Conservation (phyloP, 179 eudicot species). For the Silene vulgaris region DNA sequence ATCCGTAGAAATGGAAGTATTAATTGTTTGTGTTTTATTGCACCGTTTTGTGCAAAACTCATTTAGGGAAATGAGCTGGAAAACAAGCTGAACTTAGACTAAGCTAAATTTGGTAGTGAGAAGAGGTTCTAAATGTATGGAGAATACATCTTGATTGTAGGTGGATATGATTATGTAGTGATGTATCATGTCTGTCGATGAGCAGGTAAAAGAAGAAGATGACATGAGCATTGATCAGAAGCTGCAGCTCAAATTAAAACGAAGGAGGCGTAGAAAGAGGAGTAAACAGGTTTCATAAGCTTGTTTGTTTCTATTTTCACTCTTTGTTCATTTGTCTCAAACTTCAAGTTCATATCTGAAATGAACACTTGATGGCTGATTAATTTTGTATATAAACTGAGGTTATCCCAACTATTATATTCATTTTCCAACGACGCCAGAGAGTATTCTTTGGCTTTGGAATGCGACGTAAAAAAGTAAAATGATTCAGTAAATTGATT, state of each 20-base stretch:
- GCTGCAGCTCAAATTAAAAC: constrained; percentile 65
- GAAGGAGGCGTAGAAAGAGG: constrained; percentile 52
- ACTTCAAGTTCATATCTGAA: background rate
- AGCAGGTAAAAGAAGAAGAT: constrained; percentile 94
- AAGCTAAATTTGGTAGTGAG: constrained; percentile 6
- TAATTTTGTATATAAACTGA: background rate
- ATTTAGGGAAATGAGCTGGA: background rate
- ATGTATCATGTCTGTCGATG: constrained; percentile 11
- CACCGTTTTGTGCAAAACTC: background rate
- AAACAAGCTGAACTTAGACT: background rate
- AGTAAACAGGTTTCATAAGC: constrained; percentile 42
- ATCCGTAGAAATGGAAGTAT: background rate
- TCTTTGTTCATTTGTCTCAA: background rate
- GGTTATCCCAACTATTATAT: background rate
- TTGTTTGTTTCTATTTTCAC: constrained; percentile 23
- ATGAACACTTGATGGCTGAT: background rate
- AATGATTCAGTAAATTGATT: background rate
- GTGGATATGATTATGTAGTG: background rate
- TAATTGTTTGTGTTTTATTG: background rate
- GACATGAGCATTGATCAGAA: constrained; percentile 53
- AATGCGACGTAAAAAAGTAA: background rate
- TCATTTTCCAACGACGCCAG: background rate
- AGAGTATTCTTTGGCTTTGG: constrained; percentile 5
- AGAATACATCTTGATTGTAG: background rate
- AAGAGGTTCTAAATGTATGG: background rate